These are phyloP conservation scores for Backusella parvicylindrica DNA, from an alignment of 192 early-diverging fungal species.

Conservation along the genomic window DNA sequence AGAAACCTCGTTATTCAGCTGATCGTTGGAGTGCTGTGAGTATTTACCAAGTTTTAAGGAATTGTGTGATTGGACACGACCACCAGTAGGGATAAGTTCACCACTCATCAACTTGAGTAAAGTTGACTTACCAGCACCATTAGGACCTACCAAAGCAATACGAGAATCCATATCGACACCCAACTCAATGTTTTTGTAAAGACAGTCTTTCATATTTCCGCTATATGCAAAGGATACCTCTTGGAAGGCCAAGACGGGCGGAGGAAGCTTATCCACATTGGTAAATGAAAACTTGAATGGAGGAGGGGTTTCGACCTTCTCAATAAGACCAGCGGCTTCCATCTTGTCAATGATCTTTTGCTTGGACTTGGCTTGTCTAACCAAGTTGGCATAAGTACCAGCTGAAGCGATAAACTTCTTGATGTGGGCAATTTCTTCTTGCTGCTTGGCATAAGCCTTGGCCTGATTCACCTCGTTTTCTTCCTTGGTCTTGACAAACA, in stretches of 20 bases:
- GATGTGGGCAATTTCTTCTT: constrained; percentile 98
- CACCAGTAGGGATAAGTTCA: constrained; percentile 78
- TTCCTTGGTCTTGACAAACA: constrained; percentile 89
- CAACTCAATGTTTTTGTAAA: constrained; percentile 90
- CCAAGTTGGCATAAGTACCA: constrained; percentile 99
- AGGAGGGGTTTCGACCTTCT: constrained; percentile 80
- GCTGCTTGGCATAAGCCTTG: constrained; percentile 99
- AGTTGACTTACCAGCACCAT: constrained; percentile 95
- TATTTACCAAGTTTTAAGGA: constrained; percentile 94
- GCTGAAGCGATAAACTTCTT: constrained; percentile 98
- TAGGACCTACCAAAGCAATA: constrained; percentile 95
- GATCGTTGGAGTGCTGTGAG: constrained; percentile 97
- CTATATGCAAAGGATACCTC: constrained; percentile 92
- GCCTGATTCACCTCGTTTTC: constrained; percentile 98
- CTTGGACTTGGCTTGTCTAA: constrained; percentile 96
- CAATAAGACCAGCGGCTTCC: constrained; percentile 96
- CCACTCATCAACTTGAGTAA: constrained; percentile 96
- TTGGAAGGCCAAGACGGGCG: constrained; percentile 92
- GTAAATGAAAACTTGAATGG: constrained; percentile 89
- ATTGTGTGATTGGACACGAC: constrained; percentile 87
- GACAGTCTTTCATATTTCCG: constrained; percentile 74
- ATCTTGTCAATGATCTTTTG: constrained; percentile 99
- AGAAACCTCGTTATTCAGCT: constrained; percentile 81
- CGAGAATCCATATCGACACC: constrained; percentile 98
- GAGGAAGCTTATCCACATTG: constrained; percentile 83